A percentile compares a stretch with the other conserved stretches of the same genome.
These are phyloP conservation scores for Fusarium haematococcum DNA, from an alignment of 2,329 filamentous ascomycete genomes.

Conservation along the genomic window DNA sequence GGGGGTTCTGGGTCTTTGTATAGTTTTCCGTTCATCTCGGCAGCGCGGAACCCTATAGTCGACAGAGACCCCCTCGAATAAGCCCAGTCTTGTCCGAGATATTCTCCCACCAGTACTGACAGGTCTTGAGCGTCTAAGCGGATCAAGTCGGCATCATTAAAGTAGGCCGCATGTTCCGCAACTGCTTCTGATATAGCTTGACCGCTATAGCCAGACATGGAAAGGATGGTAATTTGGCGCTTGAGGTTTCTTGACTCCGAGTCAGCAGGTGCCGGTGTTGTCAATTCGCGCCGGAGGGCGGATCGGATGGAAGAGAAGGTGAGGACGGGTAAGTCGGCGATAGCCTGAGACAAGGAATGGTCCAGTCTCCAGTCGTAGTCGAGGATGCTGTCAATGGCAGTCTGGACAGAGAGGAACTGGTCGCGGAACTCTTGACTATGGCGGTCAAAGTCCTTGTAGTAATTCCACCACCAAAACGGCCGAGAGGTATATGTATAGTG, in stretches of 20 bases:
- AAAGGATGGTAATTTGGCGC: conserved; percentile 54
- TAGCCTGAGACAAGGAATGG: conserved; percentile 49
- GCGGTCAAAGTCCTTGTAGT: conserved; percentile 50
- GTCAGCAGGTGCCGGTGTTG: conserved; percentile 40
- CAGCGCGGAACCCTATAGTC: conserved; percentile 67
- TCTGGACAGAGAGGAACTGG: conserved; percentile 43
- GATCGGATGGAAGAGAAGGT: conserved; percentile 49
- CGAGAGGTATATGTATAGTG: conserved; percentile 50
- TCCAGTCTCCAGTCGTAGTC: conserved; percentile 48
- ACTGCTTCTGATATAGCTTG: conserved; percentile 57
- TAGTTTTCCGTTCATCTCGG: conserved; percentile 66
- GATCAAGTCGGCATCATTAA: conserved; percentile 74
- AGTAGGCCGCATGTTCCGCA: conserved; percentile 72
- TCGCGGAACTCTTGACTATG: conserved; percentile 46
- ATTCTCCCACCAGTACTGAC: conserved; percentile 75
- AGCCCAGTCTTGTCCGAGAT: conserved; percentile 72
- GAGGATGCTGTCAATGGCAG: conserved; percentile 45
- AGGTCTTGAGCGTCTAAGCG: conserved; percentile 77
- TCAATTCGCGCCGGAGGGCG: conserved; percentile 46
- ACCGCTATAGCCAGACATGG: conserved; percentile 54
- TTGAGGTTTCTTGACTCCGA: conserved; percentile 50
- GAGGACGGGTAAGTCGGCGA: conserved; percentile 50
- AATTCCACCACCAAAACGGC: conserved; percentile 57
- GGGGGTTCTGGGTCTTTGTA: conserved; percentile 59
- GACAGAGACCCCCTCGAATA: conserved; percentile 62